phyloP scores from a whole-genome alignment of 495 filamentous ascomycete genomes.

The Xylaria nigripes region DNA sequence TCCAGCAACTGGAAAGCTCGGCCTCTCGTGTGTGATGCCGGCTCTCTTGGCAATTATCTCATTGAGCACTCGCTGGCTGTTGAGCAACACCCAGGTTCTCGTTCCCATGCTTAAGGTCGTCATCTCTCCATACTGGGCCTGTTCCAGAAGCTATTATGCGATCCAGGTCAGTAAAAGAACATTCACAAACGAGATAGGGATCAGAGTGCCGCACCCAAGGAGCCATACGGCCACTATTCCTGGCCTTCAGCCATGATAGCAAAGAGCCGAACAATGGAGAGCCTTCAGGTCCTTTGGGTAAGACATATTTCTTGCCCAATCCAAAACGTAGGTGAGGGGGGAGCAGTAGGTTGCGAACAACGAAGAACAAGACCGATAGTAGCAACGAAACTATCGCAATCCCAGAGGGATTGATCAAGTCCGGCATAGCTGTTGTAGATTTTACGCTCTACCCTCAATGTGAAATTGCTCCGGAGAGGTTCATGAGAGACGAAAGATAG shows the following conservation, averaged over 20 bases:
- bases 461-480: not conserved
- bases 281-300: constrained; percentile 21
- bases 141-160: not conserved
- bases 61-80: constrained; percentile 25
- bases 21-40: constrained; percentile 27
- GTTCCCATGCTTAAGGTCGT: constrained; percentile 29
- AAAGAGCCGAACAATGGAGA: constrained; percentile 21
- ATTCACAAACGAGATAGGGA: not conserved
- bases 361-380: not conserved
- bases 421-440: not conserved
- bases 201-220: not conserved
- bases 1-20: constrained; percentile 28
- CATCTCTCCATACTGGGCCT: constrained; percentile 28
- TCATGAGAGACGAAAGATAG: not conserved
- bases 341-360: not conserved
- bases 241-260: constrained; percentile 5
- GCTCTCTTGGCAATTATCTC: constrained; percentile 31
- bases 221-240: not conserved
- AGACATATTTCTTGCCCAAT: constrained; percentile 11
- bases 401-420: too few relatives aligned
- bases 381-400: not conserved
- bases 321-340: not conserved
- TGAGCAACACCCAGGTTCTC: constrained; percentile 32
- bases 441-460: not conserved
- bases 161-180: not conserved